These are phyloP conservation scores for Dothistroma pini DNA, from an alignment of 2,329 filamentous ascomycete species.

Conservation along the genomic window DNA sequence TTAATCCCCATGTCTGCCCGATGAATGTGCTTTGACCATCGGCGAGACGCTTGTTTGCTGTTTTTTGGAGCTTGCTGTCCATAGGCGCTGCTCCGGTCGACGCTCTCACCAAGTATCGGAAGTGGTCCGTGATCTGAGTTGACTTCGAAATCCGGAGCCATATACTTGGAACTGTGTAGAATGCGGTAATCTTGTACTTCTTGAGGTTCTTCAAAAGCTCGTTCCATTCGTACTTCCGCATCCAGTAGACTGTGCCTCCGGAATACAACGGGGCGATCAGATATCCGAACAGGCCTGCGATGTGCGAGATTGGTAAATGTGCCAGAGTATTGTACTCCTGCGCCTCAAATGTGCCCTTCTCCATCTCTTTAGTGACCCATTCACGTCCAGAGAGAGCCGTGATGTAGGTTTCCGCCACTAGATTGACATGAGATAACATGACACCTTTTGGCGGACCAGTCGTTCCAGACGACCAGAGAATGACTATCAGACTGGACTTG, in stretches of 20 bases:
- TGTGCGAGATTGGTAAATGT: conserved; percentile 87
- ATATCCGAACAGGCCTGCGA: conserved; percentile 60
- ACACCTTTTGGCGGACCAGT: conserved; percentile 47
- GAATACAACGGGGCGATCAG: conserved; percentile 37
- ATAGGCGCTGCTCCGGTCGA: conserved; percentile 41
- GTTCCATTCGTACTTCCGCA: conserved; percentile 38
- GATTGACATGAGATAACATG: conserved; percentile 28
- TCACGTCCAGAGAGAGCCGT: conserved; percentile 24
- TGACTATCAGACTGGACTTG: conserved; percentile 42
- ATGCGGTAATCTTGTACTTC: conserved; percentile 37
- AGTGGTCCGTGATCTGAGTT: conserved; percentile 34
- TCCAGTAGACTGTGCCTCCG: conserved; percentile 37
- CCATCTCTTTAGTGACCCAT: conserved; percentile 23
- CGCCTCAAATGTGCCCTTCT: conserved; percentile 27
- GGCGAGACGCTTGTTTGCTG: conserved; percentile 34
- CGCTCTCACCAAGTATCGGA: conserved; percentile 35
- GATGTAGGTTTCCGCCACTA: conserved; percentile 29
- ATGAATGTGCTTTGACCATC: conserved; percentile 31
- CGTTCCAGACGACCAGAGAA: conserved; percentile 49
- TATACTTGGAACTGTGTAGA: conserved; percentile 40
- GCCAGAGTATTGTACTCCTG: conserved; percentile 42
- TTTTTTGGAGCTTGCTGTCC: conserved; percentile 38
- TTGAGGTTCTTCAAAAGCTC: conserved; percentile 36
- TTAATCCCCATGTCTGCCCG: conserved; percentile 39
- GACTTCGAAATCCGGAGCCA: conserved; percentile 39